These are phyloP conservation scores for Picea glauca DNA, from an alignment of 75 land plant species.

Conservation along the genomic window DNA sequence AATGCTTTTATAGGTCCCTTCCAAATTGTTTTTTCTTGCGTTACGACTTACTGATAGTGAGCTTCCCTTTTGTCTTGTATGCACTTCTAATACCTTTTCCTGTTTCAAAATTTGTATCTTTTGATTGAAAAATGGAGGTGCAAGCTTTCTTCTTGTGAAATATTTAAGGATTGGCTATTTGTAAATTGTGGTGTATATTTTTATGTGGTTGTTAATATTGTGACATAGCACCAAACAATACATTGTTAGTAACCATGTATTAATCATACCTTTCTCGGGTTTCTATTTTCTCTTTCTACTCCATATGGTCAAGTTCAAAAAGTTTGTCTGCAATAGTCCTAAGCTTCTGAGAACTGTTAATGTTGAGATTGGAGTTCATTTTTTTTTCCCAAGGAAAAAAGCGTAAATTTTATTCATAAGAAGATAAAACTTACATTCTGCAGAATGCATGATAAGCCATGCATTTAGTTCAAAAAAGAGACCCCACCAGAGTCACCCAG, in stretches of 20 bases:
- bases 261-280: background rate
- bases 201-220: background rate
- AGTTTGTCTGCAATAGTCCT: background rate
- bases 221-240: too few species aligned
- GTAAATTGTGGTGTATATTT: background rate
- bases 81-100: background rate
- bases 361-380: background rate
- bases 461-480: too few species aligned
- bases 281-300: background rate
- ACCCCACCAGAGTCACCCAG: too few species aligned
- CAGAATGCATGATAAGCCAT: too few species aligned
- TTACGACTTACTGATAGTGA: too few species aligned
- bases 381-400: too few species aligned
- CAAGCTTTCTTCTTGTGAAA: background rate
- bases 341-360: background rate
- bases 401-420: too few species aligned
- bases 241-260: background rate
- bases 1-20: background rate
- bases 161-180: background rate
- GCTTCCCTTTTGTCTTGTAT: background rate
- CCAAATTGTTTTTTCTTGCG: background rate
- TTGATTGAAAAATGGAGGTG: constrained; percentile 1
- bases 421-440: too few species aligned
- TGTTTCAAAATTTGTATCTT: background rate
- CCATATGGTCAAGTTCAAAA: background rate